These are phyloP conservation scores for Camellia granthamiana DNA, from an alignment of 148 eudicot species.

Conservation along the genomic window DNA sequence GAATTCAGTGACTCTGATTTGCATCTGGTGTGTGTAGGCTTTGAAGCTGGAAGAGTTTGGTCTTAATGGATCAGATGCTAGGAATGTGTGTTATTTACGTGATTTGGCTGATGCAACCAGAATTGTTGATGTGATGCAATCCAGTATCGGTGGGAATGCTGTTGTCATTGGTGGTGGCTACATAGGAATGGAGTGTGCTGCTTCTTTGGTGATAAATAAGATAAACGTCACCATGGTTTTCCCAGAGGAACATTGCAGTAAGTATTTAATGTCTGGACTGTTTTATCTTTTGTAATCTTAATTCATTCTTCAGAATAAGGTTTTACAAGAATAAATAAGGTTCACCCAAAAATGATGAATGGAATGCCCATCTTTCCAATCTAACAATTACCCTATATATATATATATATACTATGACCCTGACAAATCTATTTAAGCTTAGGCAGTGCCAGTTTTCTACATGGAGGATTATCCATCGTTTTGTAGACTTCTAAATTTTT, in stretches of 20 bases:
- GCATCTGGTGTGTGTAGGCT: constrained; percentile 47
- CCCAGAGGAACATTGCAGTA: constrained; percentile 93
- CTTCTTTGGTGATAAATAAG: constrained; percentile 93
- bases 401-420: not conserved
- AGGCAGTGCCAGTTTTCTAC: not conserved
- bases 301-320: not conserved
- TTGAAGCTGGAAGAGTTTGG: constrained; percentile 99
- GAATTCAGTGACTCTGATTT: constrained; percentile 18
- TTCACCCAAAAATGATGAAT: not conserved
- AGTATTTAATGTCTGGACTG: constrained; percentile 29
- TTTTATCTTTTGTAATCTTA: not conserved
- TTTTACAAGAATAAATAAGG: not conserved
- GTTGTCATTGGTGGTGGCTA: constrained; percentile 98
- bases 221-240: constrained; percentile 95
- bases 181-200: constrained; percentile 99
- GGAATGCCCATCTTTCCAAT: not conserved
- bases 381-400: not conserved
- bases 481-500: not conserved
- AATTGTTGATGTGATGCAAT: constrained; percentile 68
- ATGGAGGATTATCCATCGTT: not conserved
- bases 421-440: too few relatives aligned
- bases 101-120: constrained; percentile 84
- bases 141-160: constrained; percentile 74
- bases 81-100: constrained; percentile 90
- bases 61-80: constrained; percentile 79